Percentiles rank a stretch among this genome's conserved stretches.
Conservation (phyloP, 495 filamentous ascomycete species). For the Rhypophila decipiens region DNA sequence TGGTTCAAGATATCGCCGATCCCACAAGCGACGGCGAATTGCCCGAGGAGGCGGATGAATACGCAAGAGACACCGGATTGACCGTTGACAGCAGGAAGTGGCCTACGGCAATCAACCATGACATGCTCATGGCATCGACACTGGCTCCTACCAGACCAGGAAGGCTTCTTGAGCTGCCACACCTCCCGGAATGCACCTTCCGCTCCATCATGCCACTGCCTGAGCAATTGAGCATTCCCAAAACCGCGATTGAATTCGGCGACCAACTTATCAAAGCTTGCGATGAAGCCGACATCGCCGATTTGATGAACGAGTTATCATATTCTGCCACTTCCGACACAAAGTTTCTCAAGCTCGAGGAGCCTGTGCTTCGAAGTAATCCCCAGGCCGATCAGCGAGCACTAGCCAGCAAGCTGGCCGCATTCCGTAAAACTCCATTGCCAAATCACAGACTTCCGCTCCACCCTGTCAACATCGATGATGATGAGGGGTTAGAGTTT, state of each 20-base stretch:
- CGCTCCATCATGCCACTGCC: constrained; percentile 11
- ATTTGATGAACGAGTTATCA: constrained; percentile 13
- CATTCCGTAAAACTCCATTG: constrained; percentile 25
- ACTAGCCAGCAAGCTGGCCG: constrained; percentile 25
- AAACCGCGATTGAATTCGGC: constrained; percentile 14
- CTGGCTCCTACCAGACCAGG: constrained; percentile 9
- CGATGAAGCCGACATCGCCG: constrained; percentile 7
- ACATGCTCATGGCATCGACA: constrained; percentile 10
- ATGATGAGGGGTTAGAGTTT: constrained; percentile 40
- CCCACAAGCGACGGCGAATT: not conserved
- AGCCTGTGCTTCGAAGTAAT: constrained; percentile 45
- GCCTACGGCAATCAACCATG: constrained; percentile 6
- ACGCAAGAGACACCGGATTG: constrained; percentile 35
- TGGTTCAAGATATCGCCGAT: not conserved
- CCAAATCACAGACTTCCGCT: constrained; percentile 37
- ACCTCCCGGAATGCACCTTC: constrained; percentile 18
- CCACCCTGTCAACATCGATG: constrained; percentile 37
- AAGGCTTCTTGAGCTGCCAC: constrained; percentile 7
- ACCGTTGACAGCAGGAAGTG: constrained; percentile 24
- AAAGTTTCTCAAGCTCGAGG: constrained; percentile 41
- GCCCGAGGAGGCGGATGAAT: constrained; percentile 24
- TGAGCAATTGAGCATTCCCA: constrained; percentile 12
- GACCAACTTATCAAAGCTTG: constrained; percentile 12
- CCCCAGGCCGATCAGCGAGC: constrained; percentile 38
- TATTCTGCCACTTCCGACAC: constrained; percentile 3